These are phyloP conservation scores for Saccharum hybrid DNA, from an alignment of 202 grass and related monocot species.

Conservation along the genomic window DNA sequence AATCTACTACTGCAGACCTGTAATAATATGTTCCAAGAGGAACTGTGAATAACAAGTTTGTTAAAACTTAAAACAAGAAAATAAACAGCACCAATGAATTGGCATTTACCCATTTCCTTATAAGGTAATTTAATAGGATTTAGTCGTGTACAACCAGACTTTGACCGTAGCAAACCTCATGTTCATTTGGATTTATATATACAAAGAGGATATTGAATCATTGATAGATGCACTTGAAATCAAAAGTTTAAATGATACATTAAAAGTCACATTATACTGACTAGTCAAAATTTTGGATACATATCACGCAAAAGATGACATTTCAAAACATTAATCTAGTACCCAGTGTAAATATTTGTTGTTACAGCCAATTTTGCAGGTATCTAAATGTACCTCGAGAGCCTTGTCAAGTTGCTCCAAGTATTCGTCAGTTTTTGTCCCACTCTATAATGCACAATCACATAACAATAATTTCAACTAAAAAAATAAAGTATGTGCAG, in stretches of 20 bases:
- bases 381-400: constrained; percentile 63
- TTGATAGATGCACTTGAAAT: neutral
- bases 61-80: constrained; percentile 4
- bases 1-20: constrained; percentile 75
- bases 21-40: constrained; percentile 37
- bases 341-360: constrained; percentile 2
- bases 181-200: constrained; percentile 16
- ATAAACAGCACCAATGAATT: neutral
- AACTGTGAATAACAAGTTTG: constrained; percentile 36
- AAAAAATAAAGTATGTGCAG: constrained; percentile 14
- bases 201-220: neutral
- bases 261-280: neutral
- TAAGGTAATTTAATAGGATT: neutral
- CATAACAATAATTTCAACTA: constrained; percentile 15
- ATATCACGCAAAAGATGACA: constrained; percentile 20
- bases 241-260: neutral
- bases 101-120: neutral
- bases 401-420: constrained; percentile 85
- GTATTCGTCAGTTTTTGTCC: constrained; percentile 81
- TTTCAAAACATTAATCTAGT: neutral
- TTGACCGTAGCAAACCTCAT: neutral
- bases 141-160: neutral
- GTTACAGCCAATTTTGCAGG: neutral
- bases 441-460: constrained; percentile 63
- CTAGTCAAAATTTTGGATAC: neutral